Evolutionary conservation across 331 rosid genomes (phyloP).

Genomic region (Stylosanthes scabra): DNA sequence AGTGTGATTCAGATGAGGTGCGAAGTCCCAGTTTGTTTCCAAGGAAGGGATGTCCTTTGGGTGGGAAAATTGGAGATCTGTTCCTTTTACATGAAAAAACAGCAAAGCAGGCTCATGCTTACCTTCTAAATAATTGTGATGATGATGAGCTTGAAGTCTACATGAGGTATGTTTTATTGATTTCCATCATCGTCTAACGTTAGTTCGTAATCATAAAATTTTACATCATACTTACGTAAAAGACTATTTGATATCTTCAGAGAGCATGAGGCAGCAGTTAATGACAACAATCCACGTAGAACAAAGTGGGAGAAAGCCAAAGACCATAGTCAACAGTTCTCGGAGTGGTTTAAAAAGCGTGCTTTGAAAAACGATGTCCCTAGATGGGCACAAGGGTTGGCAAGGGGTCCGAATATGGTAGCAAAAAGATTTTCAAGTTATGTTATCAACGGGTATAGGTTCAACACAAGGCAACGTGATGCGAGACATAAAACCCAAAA

Average conservation of each 20-base stretch:
- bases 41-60: background rate
- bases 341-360: background rate
- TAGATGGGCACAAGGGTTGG: background rate
- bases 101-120: background rate
- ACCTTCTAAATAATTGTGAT: background rate
- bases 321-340: background rate
- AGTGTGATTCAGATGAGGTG: background rate
- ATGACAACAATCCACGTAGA: too few species aligned
- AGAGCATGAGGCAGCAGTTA: background rate
- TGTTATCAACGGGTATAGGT: background rate
- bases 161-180: background rate
- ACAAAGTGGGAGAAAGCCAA: background rate
- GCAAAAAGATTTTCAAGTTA: background rate
- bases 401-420: background rate
- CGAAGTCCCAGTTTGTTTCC: background rate
- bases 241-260: background rate
- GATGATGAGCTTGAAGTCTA: background rate
- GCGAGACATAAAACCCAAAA: background rate
- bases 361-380: background rate
- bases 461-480: background rate
- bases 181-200: background rate
- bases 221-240: rapidly evolving
- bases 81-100: background rate
- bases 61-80: background rate
- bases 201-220: background rate